These are phyloP conservation scores for Nepenthes gracilis DNA, from an alignment of 148 eudicot species.

Conservation along the genomic window DNA sequence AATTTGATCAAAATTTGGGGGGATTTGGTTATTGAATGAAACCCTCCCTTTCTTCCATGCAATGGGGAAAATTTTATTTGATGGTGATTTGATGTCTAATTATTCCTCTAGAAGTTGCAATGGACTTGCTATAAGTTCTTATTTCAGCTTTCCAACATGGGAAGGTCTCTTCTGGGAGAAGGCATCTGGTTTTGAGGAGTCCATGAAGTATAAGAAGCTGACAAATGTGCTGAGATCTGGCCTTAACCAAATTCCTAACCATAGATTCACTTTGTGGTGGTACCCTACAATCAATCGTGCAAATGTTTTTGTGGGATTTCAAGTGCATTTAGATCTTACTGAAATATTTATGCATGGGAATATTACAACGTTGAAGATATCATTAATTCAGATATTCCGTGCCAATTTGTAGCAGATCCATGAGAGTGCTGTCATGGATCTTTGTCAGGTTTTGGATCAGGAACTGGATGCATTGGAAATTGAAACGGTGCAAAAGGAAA, in stretches of 20 bases:
- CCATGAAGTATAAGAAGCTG: slow-evolving; percentile 96
- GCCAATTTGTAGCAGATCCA: slow-evolving; percentile 99
- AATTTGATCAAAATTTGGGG: no score
- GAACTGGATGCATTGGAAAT: slow-evolving; percentile 95
- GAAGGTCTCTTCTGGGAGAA: slow-evolving; percentile 99
- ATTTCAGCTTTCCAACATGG: slow-evolving; percentile 91
- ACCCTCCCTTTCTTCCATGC: no score
- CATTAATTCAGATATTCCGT: slow-evolving; percentile 98
- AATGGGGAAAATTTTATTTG: no score
- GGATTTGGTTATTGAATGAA: no score
- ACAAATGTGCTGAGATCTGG: slow-evolving; percentile 99
- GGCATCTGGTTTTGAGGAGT: slow-evolving; percentile 99
- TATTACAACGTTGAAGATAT: slow-evolving; percentile 91
- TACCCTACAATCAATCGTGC: slow-evolving; percentile 98
- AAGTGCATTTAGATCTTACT: slow-evolving; percentile 96
- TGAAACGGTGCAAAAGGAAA: slow-evolving; percentile 97
- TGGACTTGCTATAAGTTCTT: slow-evolving; percentile 3
- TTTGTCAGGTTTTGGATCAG: slow-evolving; percentile 96
- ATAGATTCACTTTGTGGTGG: slow-evolving; percentile 99
- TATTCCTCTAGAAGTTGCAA: background rate
- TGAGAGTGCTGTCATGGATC: slow-evolving; percentile 99
- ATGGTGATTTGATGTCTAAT: no score
- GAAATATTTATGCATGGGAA: slow-evolving; percentile 99
- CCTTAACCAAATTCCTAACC: slow-evolving; percentile 94
- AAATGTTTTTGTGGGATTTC: slow-evolving; percentile 98